Conservation (phyloP, 352 stramenopile species). For the Globisporangium iwayamae region DNA sequence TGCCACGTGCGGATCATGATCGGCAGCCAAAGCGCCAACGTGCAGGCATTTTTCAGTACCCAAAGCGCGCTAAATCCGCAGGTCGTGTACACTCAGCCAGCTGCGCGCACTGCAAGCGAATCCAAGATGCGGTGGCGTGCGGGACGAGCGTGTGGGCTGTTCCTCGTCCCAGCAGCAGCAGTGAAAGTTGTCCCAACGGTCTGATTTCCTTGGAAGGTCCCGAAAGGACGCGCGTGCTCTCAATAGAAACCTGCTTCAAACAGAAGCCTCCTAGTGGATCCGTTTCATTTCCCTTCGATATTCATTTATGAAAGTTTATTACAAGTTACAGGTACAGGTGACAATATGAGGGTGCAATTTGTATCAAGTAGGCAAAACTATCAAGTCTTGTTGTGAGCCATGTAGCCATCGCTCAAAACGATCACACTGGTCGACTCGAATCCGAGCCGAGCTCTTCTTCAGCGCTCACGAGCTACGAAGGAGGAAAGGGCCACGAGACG, state of each 20-base stretch:
- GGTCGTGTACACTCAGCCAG: no score
- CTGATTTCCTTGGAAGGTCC: background rate
- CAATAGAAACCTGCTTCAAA: background rate
- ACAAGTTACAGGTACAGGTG: background rate
- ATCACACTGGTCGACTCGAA: background rate
- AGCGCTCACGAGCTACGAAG: no score
- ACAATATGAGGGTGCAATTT: background rate
- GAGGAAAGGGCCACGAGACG: background rate
- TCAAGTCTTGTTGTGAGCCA: background rate
- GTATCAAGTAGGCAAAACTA: background rate
- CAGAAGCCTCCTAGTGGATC: background rate
- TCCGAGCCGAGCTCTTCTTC: no score
- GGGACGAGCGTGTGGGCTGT: no score
- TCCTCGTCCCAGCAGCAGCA: background rate
- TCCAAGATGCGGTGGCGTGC: background rate
- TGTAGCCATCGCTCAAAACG: background rate
- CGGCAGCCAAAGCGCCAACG: no score
- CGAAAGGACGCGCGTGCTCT: conserved; percentile 2
- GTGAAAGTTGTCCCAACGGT: background rate
- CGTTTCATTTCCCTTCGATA: background rate
- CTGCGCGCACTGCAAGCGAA: background rate
- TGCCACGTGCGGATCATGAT: background rate
- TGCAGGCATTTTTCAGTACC: no score
- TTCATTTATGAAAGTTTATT: background rate
- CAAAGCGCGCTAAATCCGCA: background rate